Conservation (phyloP, 805 yeast species). For the Metahyphopichia silvanorum region DNA sequence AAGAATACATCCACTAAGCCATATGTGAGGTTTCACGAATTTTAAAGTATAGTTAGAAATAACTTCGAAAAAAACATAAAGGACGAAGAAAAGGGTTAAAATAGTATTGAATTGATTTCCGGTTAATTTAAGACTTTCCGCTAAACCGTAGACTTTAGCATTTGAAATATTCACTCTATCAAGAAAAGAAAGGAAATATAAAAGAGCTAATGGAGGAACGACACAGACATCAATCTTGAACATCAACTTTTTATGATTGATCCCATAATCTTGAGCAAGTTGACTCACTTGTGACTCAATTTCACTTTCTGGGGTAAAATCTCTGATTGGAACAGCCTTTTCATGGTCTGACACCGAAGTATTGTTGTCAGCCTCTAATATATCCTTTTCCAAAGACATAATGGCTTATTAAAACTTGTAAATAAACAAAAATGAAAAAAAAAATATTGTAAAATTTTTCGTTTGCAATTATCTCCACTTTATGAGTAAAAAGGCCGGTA, state of each 20-base stretch:
- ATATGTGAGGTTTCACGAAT: slow-evolving; percentile 57
- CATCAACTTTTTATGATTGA: slow-evolving; percentile 55
- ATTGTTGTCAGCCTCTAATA: background rate
- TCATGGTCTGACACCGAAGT: slow-evolving; percentile 1
- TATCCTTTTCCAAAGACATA: slow-evolving; percentile 1
- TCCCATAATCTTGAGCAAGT: slow-evolving; percentile 31
- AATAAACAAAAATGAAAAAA: too few relatives aligned
- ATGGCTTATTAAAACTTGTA: too few relatives aligned
- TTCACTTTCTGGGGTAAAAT: slow-evolving; percentile 2
- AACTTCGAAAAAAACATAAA: slow-evolving; percentile 63
- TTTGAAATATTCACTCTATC: slow-evolving; percentile 83
- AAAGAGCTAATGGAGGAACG: slow-evolving; percentile 71
- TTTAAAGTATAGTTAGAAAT: slow-evolving; percentile 63
- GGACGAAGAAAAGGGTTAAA: slow-evolving; percentile 68
- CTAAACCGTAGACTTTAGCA: slow-evolving; percentile 72
- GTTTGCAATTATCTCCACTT: too few relatives aligned
- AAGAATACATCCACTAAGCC: slow-evolving; percentile 58
- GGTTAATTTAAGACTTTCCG: slow-evolving; percentile 47
- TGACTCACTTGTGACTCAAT: slow-evolving; percentile 10
- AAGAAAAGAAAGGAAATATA: slow-evolving; percentile 73
- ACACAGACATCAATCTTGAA: slow-evolving; percentile 66
- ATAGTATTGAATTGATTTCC: slow-evolving; percentile 64
- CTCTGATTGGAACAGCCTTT: background rate
- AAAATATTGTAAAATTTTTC: too few relatives aligned
- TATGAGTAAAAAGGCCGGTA: too few relatives aligned